phyloP scores from a whole-genome alignment of 2,329 filamentous ascomycete genomes.

The Thielaviopsis musarum region DNA sequence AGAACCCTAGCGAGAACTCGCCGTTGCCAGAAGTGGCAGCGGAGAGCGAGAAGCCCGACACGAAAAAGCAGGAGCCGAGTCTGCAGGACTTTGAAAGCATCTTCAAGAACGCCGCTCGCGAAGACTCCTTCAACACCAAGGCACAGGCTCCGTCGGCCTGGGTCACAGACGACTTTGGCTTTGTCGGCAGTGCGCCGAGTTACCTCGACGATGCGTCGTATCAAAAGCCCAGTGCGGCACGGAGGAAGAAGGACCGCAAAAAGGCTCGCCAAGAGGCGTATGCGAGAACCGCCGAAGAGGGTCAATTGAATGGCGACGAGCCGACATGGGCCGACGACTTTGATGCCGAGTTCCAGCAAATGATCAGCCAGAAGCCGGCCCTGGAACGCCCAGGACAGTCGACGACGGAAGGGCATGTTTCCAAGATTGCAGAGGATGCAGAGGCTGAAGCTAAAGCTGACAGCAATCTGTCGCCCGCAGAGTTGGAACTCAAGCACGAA shows the following conservation, averaged over 20 bases:
- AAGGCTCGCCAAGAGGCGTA: not conserved
- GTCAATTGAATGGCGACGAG: not conserved
- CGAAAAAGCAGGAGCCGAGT: not conserved
- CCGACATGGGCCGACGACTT: not conserved
- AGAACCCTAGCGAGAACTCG: not conserved
- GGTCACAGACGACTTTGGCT: slow-evolving; percentile 10
- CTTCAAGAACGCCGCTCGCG: not conserved
- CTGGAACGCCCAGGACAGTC: not conserved
- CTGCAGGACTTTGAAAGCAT: slow-evolving; percentile 3
- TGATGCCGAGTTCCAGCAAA: not conserved
- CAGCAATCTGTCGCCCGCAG: not conserved
- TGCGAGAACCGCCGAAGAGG: not conserved
- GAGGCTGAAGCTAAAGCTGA: not conserved
- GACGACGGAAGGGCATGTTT: not conserved
- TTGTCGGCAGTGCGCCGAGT: not conserved
- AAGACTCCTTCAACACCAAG: slow-evolving; percentile 1
- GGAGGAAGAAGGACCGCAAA: not conserved
- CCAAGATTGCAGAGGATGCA: not conserved
- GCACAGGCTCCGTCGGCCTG: not conserved
- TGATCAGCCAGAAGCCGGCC: not conserved
- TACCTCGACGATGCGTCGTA: not conserved
- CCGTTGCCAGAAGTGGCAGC: not conserved
- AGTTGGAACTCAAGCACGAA: not conserved
- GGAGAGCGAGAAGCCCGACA: not conserved
- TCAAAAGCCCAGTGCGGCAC: not conserved